These are phyloP conservation scores for Candida hungchunana DNA, from an alignment of 805 yeast species.

Conservation along the genomic window DNA sequence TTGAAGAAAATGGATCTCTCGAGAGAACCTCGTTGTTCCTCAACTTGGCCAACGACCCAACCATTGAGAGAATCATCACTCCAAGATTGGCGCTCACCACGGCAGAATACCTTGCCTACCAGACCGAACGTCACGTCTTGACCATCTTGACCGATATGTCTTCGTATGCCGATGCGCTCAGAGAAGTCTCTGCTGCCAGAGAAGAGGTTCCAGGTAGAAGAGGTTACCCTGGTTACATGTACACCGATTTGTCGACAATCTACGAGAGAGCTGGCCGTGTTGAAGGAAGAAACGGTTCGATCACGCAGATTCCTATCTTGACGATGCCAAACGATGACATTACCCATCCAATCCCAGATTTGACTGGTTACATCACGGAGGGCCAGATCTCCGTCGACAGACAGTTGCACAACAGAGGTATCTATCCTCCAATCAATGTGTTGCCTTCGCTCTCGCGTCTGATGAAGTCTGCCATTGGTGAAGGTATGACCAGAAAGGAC, in stretches of 20 bases:
- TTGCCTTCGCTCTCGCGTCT: constrained; percentile 95
- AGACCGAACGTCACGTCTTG: constrained; percentile 98
- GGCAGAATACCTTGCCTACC: constrained; percentile 97
- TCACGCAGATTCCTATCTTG: constrained; percentile 97
- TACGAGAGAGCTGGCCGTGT: constrained; percentile 99
- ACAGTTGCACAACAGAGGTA: constrained; percentile 92
- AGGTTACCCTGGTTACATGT: constrained; percentile 99
- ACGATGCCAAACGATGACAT: constrained; percentile 99
- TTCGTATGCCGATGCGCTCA: constrained; percentile 98
- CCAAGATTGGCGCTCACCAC: constrained; percentile 99
- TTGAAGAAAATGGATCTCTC: constrained; percentile 97
- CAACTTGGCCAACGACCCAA: constrained; percentile 98
- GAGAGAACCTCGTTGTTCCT: constrained; percentile 97
- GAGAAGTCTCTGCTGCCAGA: constrained; percentile 99
- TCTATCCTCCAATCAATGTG: constrained; percentile 98
- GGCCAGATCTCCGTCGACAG: constrained; percentile 98
- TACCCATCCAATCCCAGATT: constrained; percentile 99
- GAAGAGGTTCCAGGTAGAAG: constrained; percentile 99
- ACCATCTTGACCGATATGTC: constrained; percentile 99
- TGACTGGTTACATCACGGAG: constrained; percentile 98
- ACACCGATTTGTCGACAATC: constrained; percentile 97
- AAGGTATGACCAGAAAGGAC: constrained; percentile 99
- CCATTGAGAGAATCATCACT: constrained; percentile 98
- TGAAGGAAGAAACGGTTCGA: constrained; percentile 99
- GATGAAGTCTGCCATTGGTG: constrained; percentile 99